Conservation (phyloP, 1,284 basidiomycete genomes). For the Malassezia furfur region DNA sequence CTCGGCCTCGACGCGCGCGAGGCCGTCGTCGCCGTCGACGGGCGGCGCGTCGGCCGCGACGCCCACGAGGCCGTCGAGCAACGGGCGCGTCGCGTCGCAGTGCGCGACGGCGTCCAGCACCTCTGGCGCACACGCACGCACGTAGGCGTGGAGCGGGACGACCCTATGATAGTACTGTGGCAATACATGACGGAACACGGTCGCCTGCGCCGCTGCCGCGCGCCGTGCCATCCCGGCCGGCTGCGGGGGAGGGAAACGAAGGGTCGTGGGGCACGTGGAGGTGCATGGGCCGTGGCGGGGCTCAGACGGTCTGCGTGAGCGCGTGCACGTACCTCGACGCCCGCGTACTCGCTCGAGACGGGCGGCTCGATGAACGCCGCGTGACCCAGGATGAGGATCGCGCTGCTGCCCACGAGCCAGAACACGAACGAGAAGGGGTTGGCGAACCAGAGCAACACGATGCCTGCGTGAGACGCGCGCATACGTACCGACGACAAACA, state of each 20-base stretch:
- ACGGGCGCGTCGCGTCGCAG: neutral
- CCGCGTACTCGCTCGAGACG: constrained; percentile 75
- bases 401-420: constrained; percentile 49
- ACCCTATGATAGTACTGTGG: constrained; percentile 1
- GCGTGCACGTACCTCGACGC: constrained; percentile 53
- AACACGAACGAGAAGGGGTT: constrained; percentile 43
- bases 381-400: constrained; percentile 59
- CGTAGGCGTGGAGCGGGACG: neutral
- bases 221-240: neutral
- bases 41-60: neutral
- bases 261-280: neutral
- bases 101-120: neutral
- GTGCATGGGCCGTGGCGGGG: neutral
- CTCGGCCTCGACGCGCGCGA: constrained; percentile 1
- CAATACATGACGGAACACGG: neutral
- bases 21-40: too few relatives aligned
- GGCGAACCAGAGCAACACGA: constrained; percentile 41
- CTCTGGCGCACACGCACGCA: neutral
- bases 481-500: constrained; percentile 46
- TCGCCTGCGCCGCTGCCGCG: neutral
- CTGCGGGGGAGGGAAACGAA: neutral
- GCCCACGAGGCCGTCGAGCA: neutral
- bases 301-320: constrained; percentile 1
- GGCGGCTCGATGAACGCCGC: constrained; percentile 76
- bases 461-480: constrained; percentile 16